These are phyloP conservation scores for Andrographis paniculata DNA, from an alignment of 305 asterid species.

Conservation along the genomic window DNA sequence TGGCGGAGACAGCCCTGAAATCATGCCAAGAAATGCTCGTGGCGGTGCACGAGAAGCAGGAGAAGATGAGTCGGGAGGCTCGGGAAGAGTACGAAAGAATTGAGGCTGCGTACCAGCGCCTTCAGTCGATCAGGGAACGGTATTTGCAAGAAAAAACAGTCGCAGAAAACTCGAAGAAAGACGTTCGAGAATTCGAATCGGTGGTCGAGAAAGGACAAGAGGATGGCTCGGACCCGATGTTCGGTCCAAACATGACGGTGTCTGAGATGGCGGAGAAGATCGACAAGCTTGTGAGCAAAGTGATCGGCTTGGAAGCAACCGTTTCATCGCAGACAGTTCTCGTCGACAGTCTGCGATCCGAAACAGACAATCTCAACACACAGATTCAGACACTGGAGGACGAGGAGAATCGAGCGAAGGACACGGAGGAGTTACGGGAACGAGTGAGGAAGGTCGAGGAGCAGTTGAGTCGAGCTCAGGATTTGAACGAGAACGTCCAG, in stretches of 20 bases:
- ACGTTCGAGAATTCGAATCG: slow-evolving; percentile 21
- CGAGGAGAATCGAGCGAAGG: slow-evolving; percentile 26
- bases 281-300: slow-evolving; percentile 66
- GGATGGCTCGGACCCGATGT: slow-evolving; percentile 25
- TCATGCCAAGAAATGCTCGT: slow-evolving; percentile 49
- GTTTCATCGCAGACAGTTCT: slow-evolving; percentile 74
- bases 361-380: slow-evolving; percentile 46
- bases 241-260: slow-evolving; percentile 37
- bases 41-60: slow-evolving; percentile 49
- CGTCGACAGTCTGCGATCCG: slow-evolving; percentile 52
- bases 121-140: slow-evolving; percentile 32
- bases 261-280: slow-evolving; percentile 72
- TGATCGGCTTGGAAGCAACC: slow-evolving; percentile 58
- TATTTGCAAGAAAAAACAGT: slow-evolving; percentile 17
- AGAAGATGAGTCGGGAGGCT: slow-evolving; percentile 29
- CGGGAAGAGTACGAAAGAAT: slow-evolving; percentile 37
- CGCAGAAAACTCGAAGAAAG: slow-evolving; percentile 1
- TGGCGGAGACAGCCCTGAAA: slow-evolving; percentile 56
- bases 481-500: slow-evolving; percentile 52
- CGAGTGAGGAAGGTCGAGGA: slow-evolving; percentile 57
- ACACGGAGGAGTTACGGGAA: slow-evolving; percentile 23
- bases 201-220: slow-evolving; percentile 26
- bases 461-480: slow-evolving; percentile 39
- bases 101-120: slow-evolving; percentile 36
- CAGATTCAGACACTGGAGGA: slow-evolving; percentile 51